A percentile compares a stretch with the other conserved stretches of the same genome.
phyloP scores from a whole-genome alignment of 495 filamentous ascomycete species.

The Penicillium argentinense region DNA sequence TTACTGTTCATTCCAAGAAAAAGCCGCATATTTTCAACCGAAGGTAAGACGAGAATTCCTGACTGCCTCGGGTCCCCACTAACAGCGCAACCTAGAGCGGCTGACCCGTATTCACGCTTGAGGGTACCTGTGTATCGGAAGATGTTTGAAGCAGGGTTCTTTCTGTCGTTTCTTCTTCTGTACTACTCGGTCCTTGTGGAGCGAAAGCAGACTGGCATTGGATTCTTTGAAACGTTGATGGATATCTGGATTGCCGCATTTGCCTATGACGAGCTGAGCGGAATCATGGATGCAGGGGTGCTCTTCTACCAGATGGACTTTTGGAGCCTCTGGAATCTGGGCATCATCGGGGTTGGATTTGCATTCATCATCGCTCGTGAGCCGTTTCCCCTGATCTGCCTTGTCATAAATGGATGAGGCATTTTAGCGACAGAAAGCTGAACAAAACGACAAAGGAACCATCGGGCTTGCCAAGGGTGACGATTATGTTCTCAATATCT shows the following conservation, averaged over 20 bases:
- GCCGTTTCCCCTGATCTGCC: slow-evolving; percentile 29
- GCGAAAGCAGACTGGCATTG: slow-evolving; percentile 48
- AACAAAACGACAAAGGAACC: slow-evolving; percentile 49
- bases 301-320: slow-evolving; percentile 85
- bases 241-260: slow-evolving; percentile 79
- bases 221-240: slow-evolving; percentile 51
- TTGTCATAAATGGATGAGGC: slow-evolving; percentile 3
- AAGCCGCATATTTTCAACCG: slow-evolving; percentile 80
- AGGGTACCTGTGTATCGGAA: slow-evolving; percentile 92
- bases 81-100: slow-evolving; percentile 54
- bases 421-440: slow-evolving; percentile 4
- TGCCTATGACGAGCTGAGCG: slow-evolving; percentile 81
- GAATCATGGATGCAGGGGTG: slow-evolving; percentile 77
- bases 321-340: slow-evolving; percentile 87
- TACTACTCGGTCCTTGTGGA: slow-evolving; percentile 84
- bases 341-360: slow-evolving; percentile 79
- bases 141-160: slow-evolving; percentile 84
- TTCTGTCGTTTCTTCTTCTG: slow-evolving; percentile 72
- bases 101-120: slow-evolving; percentile 81
- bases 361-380: slow-evolving; percentile 71
- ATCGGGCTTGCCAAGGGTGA: slow-evolving; percentile 68
- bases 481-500: slow-evolving; percentile 63
- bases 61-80: no score
- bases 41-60: no score
- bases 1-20: slow-evolving; percentile 75